Conservation (phyloP, 23 red algal species). For the Gracilaria vermiculophylla region DNA sequence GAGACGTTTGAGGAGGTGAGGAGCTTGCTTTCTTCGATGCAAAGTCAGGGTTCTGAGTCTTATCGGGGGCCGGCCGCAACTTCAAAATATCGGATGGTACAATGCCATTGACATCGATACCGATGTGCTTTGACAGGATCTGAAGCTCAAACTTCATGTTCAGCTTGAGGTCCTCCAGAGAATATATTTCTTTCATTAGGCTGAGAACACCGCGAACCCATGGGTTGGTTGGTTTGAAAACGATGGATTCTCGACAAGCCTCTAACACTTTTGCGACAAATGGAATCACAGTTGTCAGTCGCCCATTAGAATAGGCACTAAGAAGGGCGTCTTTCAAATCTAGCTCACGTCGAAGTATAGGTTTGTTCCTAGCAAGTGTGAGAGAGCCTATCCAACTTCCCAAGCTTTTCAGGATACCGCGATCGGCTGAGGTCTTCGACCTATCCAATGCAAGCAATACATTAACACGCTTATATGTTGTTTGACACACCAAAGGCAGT, state of each 20-base stretch:
- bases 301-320: slow-evolving; percentile 80
- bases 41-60: slow-evolving; percentile 91
- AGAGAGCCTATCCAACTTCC: slow-evolving; percentile 93
- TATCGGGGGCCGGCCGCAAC: slow-evolving; percentile 31
- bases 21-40: slow-evolving; percentile 29
- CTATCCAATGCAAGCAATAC: slow-evolving; percentile 75
- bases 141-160: slow-evolving; percentile 96
- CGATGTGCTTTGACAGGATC: slow-evolving; percentile 80
- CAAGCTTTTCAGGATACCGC: slow-evolving; percentile 86
- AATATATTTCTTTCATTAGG: slow-evolving; percentile 91
- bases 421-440: slow-evolving; percentile 76
- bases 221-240: slow-evolving; percentile 97
- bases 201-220: slow-evolving; percentile 86
- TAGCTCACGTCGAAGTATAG: slow-evolving; percentile 75
- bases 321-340: slow-evolving; percentile 90
- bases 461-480: slow-evolving; percentile 80
- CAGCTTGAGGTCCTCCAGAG: slow-evolving; percentile 91
- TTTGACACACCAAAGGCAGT: slow-evolving; percentile 64
- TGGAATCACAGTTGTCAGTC: slow-evolving; percentile 88
- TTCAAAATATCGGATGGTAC: slow-evolving; percentile 68
- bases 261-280: slow-evolving; percentile 92
- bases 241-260: slow-evolving; percentile 47
- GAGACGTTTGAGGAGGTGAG: slow-evolving; percentile 27
- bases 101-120: slow-evolving; percentile 70
- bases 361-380: slow-evolving; percentile 90